Percentiles rank a stretch among this genome's conserved stretches.
Conservation (phyloP, 1,284 basidiomycete genomes). For the Pholiota adiposa region DNA sequence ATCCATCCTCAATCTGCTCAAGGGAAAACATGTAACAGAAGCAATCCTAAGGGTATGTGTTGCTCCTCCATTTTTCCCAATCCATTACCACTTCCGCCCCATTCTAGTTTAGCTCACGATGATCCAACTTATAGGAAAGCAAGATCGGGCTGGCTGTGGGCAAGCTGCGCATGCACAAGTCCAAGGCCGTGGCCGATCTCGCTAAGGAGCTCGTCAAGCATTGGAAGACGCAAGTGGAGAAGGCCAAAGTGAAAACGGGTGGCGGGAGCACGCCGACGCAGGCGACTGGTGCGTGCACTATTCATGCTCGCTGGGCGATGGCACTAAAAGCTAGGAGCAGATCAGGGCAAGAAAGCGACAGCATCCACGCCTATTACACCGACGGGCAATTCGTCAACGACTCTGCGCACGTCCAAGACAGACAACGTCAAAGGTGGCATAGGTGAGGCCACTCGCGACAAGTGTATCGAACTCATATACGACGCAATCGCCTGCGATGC, state of each 20-base stretch:
- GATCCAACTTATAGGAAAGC: constrained; percentile 66
- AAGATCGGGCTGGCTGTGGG: constrained; percentile 93
- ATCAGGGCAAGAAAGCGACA: constrained; percentile 37
- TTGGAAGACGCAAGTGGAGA: constrained; percentile 88
- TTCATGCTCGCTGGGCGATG: neutral
- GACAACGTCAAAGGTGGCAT: constrained; percentile 70
- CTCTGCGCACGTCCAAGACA: constrained; percentile 63
- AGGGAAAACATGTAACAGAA: constrained; percentile 85
- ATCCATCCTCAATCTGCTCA: constrained; percentile 73
- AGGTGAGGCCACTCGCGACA: constrained; percentile 82
- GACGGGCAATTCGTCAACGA: constrained; percentile 43
- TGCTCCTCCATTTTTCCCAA: constrained; percentile 32
- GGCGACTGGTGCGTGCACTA: constrained; percentile 30
- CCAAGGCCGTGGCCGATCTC: constrained; percentile 77
- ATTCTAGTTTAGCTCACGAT: constrained; percentile 20
- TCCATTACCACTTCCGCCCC: constrained; percentile 14
- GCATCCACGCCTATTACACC: constrained; percentile 42
- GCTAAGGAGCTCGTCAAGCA: constrained; percentile 94
- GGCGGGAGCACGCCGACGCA: constrained; percentile 10
- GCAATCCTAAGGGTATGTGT: constrained; percentile 82
- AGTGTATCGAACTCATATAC: constrained; percentile 90
- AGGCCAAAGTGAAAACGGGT: constrained; percentile 56
- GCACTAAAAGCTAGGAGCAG: neutral
- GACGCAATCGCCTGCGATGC: constrained; percentile 89
- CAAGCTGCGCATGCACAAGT: constrained; percentile 80